These are phyloP conservation scores for Auricularia auricula-judae DNA, from an alignment of 768 basidiomycete genomes.

Conservation along the genomic window DNA sequence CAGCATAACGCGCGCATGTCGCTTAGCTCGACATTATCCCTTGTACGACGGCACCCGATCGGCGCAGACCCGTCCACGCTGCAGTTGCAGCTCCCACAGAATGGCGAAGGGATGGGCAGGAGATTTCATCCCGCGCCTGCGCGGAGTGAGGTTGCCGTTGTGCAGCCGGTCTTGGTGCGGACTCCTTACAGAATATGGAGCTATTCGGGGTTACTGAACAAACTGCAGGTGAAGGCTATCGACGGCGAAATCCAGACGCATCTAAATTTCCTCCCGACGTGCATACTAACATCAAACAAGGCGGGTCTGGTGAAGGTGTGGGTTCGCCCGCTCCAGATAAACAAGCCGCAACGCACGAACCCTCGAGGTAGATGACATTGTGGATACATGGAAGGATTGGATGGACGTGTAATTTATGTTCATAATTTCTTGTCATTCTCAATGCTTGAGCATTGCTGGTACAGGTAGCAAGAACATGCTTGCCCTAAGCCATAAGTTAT, in stretches of 20 bases:
- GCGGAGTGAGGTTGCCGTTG: constrained; percentile 77
- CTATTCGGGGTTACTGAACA: background rate
- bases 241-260: constrained; percentile 70
- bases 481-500: background rate
- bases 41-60: constrained; percentile 46
- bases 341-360: background rate
- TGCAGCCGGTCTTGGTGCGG: constrained; percentile 80
- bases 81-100: constrained; percentile 36
- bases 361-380: background rate
- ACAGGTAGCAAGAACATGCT: too few relatives aligned
- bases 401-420: background rate
- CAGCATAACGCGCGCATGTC: constrained; percentile 61
- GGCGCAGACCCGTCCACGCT: constrained; percentile 41
- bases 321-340: constrained; percentile 55
- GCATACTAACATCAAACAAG: constrained; percentile 70
- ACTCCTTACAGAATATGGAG: constrained; percentile 1
- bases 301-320: constrained; percentile 73
- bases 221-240: constrained; percentile 58
- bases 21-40: constrained; percentile 67
- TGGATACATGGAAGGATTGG: background rate
- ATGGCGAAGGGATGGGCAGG: constrained; percentile 22
- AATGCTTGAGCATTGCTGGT: too few relatives aligned
- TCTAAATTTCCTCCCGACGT: constrained; percentile 67
- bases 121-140: constrained; percentile 85
- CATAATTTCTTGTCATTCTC: too few relatives aligned